phyloP scores from a whole-genome alignment of 139 green algal genomes.

The Chlorella sp. region DNA sequence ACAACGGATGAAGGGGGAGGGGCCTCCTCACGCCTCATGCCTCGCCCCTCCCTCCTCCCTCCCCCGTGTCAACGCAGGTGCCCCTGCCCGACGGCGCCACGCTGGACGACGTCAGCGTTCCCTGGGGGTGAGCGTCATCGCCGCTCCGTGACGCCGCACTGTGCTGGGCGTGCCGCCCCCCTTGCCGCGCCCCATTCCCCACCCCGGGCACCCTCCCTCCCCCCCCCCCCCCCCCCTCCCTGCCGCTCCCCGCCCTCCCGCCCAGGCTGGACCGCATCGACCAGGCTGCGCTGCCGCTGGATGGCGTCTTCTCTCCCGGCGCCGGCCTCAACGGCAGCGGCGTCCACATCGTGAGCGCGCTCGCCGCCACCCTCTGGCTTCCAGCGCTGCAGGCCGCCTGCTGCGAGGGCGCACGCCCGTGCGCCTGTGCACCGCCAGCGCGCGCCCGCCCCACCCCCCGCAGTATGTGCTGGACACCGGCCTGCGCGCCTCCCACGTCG shows the following conservation, averaged over 20 bases:
- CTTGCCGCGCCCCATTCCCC: no score
- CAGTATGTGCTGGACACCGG: conserved; percentile 70
- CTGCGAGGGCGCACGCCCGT: no score
- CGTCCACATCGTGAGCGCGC: conserved; percentile 44
- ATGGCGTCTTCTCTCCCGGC: conserved; percentile 34
- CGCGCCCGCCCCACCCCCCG: no score
- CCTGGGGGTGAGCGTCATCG: conserved; percentile 25
- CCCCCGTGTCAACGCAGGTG: not conserved
- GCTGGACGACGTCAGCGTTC: not conserved
- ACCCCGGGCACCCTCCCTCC: no score
- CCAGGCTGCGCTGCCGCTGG: conserved; percentile 39
- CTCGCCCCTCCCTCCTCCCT: not conserved
- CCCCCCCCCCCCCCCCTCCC: no score
- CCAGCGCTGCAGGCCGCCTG: no score
- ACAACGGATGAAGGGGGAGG: not conserved
- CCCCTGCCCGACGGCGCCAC: not conserved
- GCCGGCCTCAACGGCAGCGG: conserved; percentile 39
- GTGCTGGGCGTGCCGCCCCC: no score
- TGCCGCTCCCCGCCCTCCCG: not conserved
- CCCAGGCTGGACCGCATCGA: conserved; percentile 67
- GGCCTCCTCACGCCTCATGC: not conserved
- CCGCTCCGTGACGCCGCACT: no score
- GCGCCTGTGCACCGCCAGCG: no score
- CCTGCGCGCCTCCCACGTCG: conserved; percentile 44
- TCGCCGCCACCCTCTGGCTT: no score